Percentiles rank a stretch among this genome's conserved stretches.
Conservation (phyloP, 2,329 filamentous ascomycete species). For the Pseudogymnoascus verrucosus region DNA sequence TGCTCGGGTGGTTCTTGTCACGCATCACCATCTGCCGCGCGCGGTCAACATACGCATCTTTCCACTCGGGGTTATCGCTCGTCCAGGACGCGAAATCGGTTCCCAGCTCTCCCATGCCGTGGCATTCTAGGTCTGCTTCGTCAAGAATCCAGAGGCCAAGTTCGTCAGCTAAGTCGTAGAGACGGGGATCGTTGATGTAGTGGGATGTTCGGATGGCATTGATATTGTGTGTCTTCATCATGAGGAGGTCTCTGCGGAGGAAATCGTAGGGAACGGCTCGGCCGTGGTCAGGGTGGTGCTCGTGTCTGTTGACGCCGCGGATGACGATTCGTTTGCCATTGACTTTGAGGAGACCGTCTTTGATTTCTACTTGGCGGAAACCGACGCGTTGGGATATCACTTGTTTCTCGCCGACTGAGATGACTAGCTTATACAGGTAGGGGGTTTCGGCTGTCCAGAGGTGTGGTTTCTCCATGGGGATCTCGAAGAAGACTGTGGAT, state of each 20-base stretch:
- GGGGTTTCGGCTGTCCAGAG: slow-evolving; percentile 65
- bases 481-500: slow-evolving; percentile 15
- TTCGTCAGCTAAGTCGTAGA: slow-evolving; percentile 56
- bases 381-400: slow-evolving; percentile 41
- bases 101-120: slow-evolving; percentile 40
- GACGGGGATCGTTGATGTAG: slow-evolving; percentile 51
- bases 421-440: slow-evolving; percentile 47
- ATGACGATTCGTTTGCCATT: slow-evolving; percentile 46
- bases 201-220: slow-evolving; percentile 64
- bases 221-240: slow-evolving; percentile 54
- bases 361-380: slow-evolving; percentile 45
- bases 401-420: slow-evolving; percentile 34
- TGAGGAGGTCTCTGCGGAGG: slow-evolving; percentile 42
- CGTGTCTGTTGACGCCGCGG: slow-evolving; percentile 48
- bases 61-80: slow-evolving; percentile 41
- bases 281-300: slow-evolving; percentile 44
- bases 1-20: slow-evolving; percentile 47
- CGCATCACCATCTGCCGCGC: slow-evolving; percentile 45
- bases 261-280: slow-evolving; percentile 44
- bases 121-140: slow-evolving; percentile 47
- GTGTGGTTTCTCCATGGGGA: slow-evolving; percentile 40
- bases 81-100: slow-evolving; percentile 42
- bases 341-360: slow-evolving; percentile 41
- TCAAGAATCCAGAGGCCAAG: slow-evolving; percentile 57
- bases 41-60: slow-evolving; percentile 47